Percentiles rank a stretch among this genome's conserved stretches.
Evolutionary conservation across 2,329 filamentous ascomycete genomes (phyloP).

Genomic region (Fusarium sulawesiense): DNA sequence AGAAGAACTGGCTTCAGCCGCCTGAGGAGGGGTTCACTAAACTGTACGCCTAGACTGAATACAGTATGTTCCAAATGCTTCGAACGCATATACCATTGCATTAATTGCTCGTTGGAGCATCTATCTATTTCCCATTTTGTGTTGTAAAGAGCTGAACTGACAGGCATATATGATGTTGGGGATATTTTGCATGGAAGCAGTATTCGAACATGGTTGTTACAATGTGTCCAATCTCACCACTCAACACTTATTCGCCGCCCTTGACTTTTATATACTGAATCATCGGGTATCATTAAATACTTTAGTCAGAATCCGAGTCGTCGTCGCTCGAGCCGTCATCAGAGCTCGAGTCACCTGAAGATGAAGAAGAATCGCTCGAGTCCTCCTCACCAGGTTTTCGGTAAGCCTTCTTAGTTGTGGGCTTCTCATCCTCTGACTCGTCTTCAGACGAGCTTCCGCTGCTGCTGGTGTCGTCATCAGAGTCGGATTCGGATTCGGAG

Average conservation of each 20-base stretch:
- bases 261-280: conserved; percentile 13
- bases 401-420: conserved; percentile 41
- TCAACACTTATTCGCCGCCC: conserved; percentile 17
- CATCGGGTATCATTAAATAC: conserved; percentile 26
- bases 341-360: conserved; percentile 51
- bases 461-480: conserved; percentile 49
- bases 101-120: conserved; percentile 8
- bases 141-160: conserved; percentile 20
- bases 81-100: background rate
- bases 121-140: conserved; percentile 11
- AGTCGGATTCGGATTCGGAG: conserved; percentile 50
- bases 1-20: conserved; percentile 93
- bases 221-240: conserved; percentile 40
- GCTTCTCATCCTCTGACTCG: conserved; percentile 47
- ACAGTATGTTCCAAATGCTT: background rate
- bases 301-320: conserved; percentile 41
- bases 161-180: conserved; percentile 27
- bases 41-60: conserved; percentile 58
- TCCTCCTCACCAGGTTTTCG: conserved; percentile 46
- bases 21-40: conserved; percentile 82
- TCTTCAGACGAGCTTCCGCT: conserved; percentile 52
- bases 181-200: conserved; percentile 42
- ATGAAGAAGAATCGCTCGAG: conserved; percentile 48
- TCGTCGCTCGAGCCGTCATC: conserved; percentile 46
- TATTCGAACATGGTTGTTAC: conserved; percentile 36